Conservation (phyloP, 2,329 filamentous ascomycete genomes). For the Exophiala mesophila region DNA sequence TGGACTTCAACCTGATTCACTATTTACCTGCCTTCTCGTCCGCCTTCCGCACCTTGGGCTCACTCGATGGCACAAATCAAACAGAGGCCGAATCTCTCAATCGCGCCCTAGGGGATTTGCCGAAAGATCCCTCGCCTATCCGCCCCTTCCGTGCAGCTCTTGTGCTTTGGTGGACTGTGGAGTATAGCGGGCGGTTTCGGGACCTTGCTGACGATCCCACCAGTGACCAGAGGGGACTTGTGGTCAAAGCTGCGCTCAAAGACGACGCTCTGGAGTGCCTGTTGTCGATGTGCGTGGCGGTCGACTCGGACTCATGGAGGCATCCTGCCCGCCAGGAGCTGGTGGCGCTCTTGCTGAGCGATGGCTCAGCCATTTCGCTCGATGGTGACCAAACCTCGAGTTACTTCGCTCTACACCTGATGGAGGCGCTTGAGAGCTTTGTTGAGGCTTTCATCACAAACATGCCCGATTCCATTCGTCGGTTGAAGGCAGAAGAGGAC, state of each 20-base stretch:
- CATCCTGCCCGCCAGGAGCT: constrained; percentile 80
- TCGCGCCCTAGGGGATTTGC: constrained; percentile 45
- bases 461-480: constrained; percentile 84
- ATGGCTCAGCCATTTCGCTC: constrained; percentile 63
- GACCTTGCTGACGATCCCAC: constrained; percentile 52
- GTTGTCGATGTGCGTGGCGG: constrained; percentile 74
- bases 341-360: constrained; percentile 75
- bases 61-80: constrained; percentile 32
- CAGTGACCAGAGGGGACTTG: constrained; percentile 59
- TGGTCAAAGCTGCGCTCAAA: constrained; percentile 71
- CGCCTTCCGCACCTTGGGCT: constrained; percentile 73
- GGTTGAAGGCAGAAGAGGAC: constrained; percentile 81
- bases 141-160: constrained; percentile 74
- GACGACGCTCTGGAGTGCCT: constrained; percentile 92
- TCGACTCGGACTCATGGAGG: constrained; percentile 76
- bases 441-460: constrained; percentile 92
- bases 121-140: constrained; percentile 45
- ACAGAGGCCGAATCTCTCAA: constrained; percentile 43
- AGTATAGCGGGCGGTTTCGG: constrained; percentile 86
- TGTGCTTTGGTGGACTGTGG: constrained; percentile 80
- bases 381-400: constrained; percentile 63
- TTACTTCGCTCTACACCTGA: constrained; percentile 67
- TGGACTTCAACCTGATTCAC: constrained; percentile 72
- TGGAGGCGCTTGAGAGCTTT: constrained; percentile 79
- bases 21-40: constrained; percentile 74